phyloP scores from a whole-genome alignment of 2,329 filamentous ascomycete species.

The Tolypocladium capitatum region DNA sequence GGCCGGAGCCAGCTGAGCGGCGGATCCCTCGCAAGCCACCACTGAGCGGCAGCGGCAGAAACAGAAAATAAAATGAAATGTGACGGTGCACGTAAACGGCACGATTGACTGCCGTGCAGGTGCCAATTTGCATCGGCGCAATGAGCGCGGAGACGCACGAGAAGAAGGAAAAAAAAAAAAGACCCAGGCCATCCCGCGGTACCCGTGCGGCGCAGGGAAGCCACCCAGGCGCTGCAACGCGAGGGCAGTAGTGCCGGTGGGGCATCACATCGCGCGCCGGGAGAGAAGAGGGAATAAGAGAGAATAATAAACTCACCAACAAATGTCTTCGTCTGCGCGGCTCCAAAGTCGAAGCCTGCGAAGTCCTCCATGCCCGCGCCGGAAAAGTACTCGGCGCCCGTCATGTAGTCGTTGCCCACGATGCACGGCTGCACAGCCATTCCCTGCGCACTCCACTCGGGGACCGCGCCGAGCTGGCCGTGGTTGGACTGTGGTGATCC shows the following conservation, averaged over 20 bases:
- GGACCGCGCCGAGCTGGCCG: slow-evolving; percentile 40
- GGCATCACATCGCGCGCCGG: neutral
- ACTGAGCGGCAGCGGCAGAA: neutral
- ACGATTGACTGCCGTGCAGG: neutral
- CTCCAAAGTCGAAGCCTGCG: slow-evolving; percentile 29
- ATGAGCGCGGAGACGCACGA: neutral
- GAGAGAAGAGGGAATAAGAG: no score
- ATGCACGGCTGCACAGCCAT: slow-evolving; percentile 51
- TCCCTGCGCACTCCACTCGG: slow-evolving; percentile 43
- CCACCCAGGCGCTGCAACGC: no score
- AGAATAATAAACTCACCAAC: slow-evolving; percentile 37
- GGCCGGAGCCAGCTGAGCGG: slow-evolving; percentile 5
- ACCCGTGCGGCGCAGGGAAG: no score
- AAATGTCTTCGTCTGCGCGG: slow-evolving; percentile 33
- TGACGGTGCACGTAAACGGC: neutral
- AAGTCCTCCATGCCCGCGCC: slow-evolving; percentile 36
- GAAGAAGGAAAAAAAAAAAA: no score
- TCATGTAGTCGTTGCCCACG: slow-evolving; percentile 42
- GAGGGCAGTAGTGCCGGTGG: no score
- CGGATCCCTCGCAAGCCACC: neutral
- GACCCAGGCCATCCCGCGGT: neutral
- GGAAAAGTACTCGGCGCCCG: slow-evolving; percentile 41
- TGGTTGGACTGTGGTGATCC: slow-evolving; percentile 54
- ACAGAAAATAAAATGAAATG: neutral
- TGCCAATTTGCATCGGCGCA: neutral